phyloP scores from a whole-genome alignment of 73 alveolate genomes.

The Tetrahymena borealis region DNA sequence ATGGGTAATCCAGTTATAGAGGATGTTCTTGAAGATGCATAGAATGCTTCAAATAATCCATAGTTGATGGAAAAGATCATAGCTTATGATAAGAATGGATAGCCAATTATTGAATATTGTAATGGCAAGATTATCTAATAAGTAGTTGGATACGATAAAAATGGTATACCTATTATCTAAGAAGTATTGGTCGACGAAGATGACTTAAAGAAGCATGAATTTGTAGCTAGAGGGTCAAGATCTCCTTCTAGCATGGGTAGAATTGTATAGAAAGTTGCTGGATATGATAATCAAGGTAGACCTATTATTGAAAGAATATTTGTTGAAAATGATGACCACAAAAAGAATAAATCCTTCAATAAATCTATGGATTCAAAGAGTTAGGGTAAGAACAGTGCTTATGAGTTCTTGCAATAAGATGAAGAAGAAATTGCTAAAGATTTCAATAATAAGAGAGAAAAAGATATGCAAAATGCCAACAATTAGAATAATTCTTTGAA shows the following conservation, averaged over 20 bases:
- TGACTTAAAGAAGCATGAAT: background rate
- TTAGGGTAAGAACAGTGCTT: background rate
- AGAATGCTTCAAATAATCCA: background rate
- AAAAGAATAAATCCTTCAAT: background rate
- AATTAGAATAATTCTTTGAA: background rate
- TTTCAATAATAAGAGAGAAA: background rate
- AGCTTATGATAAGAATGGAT: background rate
- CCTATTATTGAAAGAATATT: background rate
- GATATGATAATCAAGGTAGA: background rate
- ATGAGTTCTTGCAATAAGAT: background rate
- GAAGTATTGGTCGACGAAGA: background rate
- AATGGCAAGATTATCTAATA: background rate
- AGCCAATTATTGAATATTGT: background rate
- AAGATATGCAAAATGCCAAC: too few species aligned
- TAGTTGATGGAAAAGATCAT: background rate
- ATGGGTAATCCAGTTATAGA: background rate
- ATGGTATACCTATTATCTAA: background rate
- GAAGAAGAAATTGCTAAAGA: background rate
- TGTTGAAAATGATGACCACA: background rate
- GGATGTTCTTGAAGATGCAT: background rate
- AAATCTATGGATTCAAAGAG: too few species aligned
- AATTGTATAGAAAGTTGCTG: background rate
- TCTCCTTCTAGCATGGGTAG: background rate
- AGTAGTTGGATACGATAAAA: background rate
- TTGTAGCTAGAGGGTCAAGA: background rate